Evolutionary conservation across 1,284 basidiomycete species (phyloP).

Genomic region (Vanrija sp.): DNA sequence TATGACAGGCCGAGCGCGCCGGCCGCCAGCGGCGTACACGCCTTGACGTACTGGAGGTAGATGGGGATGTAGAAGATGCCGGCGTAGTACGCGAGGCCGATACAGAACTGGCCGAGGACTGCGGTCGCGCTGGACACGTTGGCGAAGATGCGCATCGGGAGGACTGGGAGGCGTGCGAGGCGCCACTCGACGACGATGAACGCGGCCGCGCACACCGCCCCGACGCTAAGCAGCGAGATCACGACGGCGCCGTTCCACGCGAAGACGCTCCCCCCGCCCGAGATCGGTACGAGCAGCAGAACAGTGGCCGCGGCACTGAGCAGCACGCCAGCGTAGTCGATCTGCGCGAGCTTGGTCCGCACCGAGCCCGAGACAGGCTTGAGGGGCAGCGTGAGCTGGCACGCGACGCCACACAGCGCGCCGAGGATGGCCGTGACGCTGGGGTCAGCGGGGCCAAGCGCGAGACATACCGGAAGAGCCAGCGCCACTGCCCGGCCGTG

Average conservation of each 20-base stretch:
- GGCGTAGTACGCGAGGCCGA: slow-evolving; percentile 37
- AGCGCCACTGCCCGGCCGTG: slow-evolving; percentile 31
- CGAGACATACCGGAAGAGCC: slow-evolving; percentile 30
- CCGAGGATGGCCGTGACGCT: slow-evolving; percentile 23
- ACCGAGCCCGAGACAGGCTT: slow-evolving; percentile 27
- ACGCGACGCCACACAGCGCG: slow-evolving; percentile 20
- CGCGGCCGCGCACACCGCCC: slow-evolving; percentile 9
- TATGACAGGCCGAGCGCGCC: slow-evolving; percentile 30
- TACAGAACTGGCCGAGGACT: slow-evolving; percentile 27
- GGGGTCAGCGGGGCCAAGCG: background rate
- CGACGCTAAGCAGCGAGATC: slow-evolving; percentile 27
- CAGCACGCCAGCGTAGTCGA: slow-evolving; percentile 35
- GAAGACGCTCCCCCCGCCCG: slow-evolving; percentile 36
- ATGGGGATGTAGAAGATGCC: slow-evolving; percentile 36
- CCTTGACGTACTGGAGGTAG: slow-evolving; percentile 36
- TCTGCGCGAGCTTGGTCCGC: slow-evolving; percentile 23
- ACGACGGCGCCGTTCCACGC: slow-evolving; percentile 30
- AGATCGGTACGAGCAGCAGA: slow-evolving; percentile 36
- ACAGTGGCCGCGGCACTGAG: slow-evolving; percentile 26
- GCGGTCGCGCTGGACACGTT: slow-evolving; percentile 22
- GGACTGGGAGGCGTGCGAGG: slow-evolving; percentile 24
- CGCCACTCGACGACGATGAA: slow-evolving; percentile 27
- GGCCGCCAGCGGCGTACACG: slow-evolving; percentile 23
- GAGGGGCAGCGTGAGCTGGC: slow-evolving; percentile 32
- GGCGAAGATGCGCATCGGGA: slow-evolving; percentile 32